Conservation (phyloP, 768 basidiomycete genomes). For the Albatrellus ellisii region DNA sequence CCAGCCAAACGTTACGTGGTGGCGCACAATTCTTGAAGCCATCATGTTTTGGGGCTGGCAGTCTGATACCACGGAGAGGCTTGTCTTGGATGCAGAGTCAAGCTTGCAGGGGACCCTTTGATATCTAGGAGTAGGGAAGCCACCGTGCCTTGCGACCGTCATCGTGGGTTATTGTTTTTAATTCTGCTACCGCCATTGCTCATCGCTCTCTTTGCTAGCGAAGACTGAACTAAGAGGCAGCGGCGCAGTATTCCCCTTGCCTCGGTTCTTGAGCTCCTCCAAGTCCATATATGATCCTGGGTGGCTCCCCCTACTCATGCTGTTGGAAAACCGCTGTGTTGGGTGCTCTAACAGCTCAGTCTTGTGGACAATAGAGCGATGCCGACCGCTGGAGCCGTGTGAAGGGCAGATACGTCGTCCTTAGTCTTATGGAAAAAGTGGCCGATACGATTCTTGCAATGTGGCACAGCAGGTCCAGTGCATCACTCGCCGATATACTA, state of each 20-base stretch:
- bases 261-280: slow-evolving; percentile 41
- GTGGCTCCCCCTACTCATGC: slow-evolving; percentile 61
- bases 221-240: slow-evolving; percentile 52
- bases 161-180: slow-evolving; percentile 41
- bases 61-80: slow-evolving; percentile 26
- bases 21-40: slow-evolving; percentile 55
- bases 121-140: slow-evolving; percentile 61
- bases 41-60: slow-evolving; percentile 47
- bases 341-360: slow-evolving; percentile 74
- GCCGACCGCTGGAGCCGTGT: slow-evolving; percentile 37
- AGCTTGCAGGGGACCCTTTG: slow-evolving; percentile 44
- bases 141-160: slow-evolving; percentile 55
- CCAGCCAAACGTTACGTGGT: slow-evolving; percentile 84
- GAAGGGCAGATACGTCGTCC: slow-evolving; percentile 61
- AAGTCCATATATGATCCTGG: slow-evolving; percentile 56
- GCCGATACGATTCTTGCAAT: slow-evolving; percentile 41
- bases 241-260: slow-evolving; percentile 31
- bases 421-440: slow-evolving; percentile 50
- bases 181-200: neutral
- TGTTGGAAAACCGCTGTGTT: slow-evolving; percentile 73
- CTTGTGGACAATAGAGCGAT: slow-evolving; percentile 27
- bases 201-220: slow-evolving; percentile 39
- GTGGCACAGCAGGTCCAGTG: slow-evolving; percentile 27
- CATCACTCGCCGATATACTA: slow-evolving; percentile 43
- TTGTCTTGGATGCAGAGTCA: slow-evolving; percentile 46